Percentiles rank a stretch among this genome's conserved stretches.
Evolutionary conservation across 345 rosid genomes (phyloP).

Genomic region (Gossypium ekmanianum): DNA sequence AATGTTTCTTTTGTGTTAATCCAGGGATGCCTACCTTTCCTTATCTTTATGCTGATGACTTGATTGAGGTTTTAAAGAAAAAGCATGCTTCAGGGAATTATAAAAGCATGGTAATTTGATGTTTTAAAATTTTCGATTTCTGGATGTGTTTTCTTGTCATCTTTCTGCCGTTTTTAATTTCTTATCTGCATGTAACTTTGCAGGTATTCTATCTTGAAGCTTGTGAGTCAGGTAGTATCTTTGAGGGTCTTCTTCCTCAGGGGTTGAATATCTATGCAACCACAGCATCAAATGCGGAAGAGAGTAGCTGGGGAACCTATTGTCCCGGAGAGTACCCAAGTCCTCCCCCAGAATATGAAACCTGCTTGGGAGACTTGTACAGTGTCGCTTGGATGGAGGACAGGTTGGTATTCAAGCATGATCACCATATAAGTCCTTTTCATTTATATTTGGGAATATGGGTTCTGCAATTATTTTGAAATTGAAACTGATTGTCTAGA

Average conservation of each 20-base stretch:
- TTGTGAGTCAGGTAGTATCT: slow-evolving; percentile 98
- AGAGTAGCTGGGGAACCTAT: slow-evolving; percentile 99
- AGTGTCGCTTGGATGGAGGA: slow-evolving; percentile 99
- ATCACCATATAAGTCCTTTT: neutral
- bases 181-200: slow-evolving; percentile 16
- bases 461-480: neutral
- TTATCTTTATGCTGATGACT: slow-evolving; percentile 73
- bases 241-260: slow-evolving; percentile 93
- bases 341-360: slow-evolving; percentile 89
- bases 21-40: slow-evolving; percentile 95
- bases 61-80: slow-evolving; percentile 64
- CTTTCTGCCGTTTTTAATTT: neutral
- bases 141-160: neutral
- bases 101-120: slow-evolving; percentile 63
- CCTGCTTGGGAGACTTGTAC: slow-evolving; percentile 96
- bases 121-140: neutral
- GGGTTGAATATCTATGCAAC: slow-evolving; percentile 91
- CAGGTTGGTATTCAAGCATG: slow-evolving; percentile 41
- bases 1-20: slow-evolving; percentile 6
- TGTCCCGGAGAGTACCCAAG: slow-evolving; percentile 93
- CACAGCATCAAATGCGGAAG: slow-evolving; percentile 89
- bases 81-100: slow-evolving; percentile 80
- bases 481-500: neutral
- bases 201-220: slow-evolving; percentile 99
- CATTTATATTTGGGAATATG: neutral